Conservation (phyloP, 2,329 filamentous ascomycete genomes). For the Fusarium sp. region DNA sequence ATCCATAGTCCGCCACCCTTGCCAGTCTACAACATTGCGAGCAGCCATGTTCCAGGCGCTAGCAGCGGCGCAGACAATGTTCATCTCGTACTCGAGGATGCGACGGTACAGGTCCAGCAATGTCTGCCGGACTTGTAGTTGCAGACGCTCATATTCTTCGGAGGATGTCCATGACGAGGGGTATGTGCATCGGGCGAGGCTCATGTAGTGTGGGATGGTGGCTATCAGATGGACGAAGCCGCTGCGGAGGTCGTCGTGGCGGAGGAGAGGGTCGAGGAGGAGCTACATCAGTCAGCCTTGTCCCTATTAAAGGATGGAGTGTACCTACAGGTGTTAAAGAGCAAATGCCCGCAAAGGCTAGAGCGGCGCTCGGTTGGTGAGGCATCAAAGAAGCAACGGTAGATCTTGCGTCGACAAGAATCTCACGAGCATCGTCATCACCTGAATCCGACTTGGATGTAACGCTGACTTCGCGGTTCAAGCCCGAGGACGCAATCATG, state of each 20-base stretch:
- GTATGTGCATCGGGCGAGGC: constrained; percentile 45
- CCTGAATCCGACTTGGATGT: constrained; percentile 43
- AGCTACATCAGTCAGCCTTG: constrained; percentile 42
- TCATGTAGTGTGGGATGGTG: constrained; percentile 52
- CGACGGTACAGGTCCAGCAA: constrained; percentile 47
- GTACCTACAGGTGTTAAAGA: constrained; percentile 52
- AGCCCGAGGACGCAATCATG: constrained; percentile 46
- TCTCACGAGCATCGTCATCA: constrained; percentile 44
- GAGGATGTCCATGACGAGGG: constrained; percentile 40
- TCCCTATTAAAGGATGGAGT: neutral
- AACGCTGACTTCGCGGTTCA: constrained; percentile 45
- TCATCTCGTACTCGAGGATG: constrained; percentile 55
- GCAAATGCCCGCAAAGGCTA: constrained; percentile 53
- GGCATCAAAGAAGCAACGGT: constrained; percentile 43
- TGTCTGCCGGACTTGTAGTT: constrained; percentile 36
- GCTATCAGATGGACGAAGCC: constrained; percentile 49
- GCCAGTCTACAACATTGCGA: constrained; percentile 53
- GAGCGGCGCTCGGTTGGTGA: constrained; percentile 45
- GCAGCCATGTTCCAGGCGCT: constrained; percentile 53
- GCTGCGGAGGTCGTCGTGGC: constrained; percentile 45
- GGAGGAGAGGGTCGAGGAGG: constrained; percentile 51
- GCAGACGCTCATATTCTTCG: constrained; percentile 38
- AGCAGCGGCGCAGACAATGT: constrained; percentile 53
- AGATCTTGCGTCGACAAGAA: constrained; percentile 45
- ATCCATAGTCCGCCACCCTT: constrained; percentile 45